Conservation (phyloP, 805 yeast species). For the Saturnispora kantuleensis region DNA sequence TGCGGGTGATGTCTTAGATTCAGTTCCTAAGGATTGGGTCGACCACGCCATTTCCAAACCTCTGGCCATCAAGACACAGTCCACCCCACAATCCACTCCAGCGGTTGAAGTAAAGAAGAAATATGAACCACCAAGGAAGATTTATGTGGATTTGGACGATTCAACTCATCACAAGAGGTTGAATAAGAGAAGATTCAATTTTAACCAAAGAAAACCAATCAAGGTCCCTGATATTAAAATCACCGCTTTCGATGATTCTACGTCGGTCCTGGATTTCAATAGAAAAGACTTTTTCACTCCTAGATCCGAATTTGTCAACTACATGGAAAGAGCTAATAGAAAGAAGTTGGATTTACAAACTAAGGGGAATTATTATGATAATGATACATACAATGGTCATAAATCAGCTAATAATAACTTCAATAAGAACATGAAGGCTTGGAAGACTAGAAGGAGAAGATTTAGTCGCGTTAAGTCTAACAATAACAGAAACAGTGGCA, state of each 20-base stretch:
- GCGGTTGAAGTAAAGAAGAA: slow-evolving; percentile 2
- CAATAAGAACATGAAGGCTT: slow-evolving; percentile 20
- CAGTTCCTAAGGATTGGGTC: neutral
- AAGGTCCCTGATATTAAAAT: slow-evolving; percentile 20
- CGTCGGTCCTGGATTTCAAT: slow-evolving; percentile 30
- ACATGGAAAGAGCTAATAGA: slow-evolving; percentile 53
- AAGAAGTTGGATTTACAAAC: slow-evolving; percentile 11
- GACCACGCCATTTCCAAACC: slow-evolving; percentile 5
- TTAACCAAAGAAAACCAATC: slow-evolving; percentile 22
- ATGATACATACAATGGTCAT: neutral
- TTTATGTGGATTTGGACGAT: slow-evolving; percentile 7
- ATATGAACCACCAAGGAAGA: slow-evolving; percentile 12
- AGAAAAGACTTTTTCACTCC: slow-evolving; percentile 75
- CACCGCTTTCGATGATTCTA: slow-evolving; percentile 15
- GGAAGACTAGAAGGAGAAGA: slow-evolving; percentile 24
- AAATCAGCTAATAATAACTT: slow-evolving; percentile 1
- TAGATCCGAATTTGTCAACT: slow-evolving; percentile 59
- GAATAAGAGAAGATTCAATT: slow-evolving; percentile 11
- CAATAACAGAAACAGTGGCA: slow-evolving; percentile 9
- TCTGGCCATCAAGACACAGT: neutral
- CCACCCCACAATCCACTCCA: too few relatives aligned
- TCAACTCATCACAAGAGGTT: neutral
- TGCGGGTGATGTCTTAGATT: too few relatives aligned
- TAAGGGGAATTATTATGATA: slow-evolving; percentile 9
- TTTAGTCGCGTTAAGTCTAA: slow-evolving; percentile 13